These are phyloP conservation scores for Kernera saxatilis DNA, from an alignment of 345 rosid species.

Conservation along the genomic window DNA sequence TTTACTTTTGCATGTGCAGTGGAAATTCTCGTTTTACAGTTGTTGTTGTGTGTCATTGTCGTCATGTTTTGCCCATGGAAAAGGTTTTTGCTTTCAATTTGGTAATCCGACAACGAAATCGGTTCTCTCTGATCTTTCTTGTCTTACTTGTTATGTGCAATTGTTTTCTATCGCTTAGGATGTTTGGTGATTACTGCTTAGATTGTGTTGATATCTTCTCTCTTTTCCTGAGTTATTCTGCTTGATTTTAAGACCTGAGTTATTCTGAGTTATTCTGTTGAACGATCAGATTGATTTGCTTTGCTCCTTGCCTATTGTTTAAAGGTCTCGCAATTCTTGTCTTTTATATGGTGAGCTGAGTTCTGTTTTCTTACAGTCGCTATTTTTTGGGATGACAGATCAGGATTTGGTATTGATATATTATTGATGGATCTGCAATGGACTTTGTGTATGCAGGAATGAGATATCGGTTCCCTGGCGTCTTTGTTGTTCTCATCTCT, in stretches of 20 bases:
- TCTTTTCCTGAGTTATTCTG: not conserved
- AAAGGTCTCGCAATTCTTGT: not conserved
- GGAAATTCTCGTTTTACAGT: not conserved
- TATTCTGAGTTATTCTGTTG: not conserved
- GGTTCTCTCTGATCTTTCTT: not conserved
- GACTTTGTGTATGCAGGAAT: conserved; percentile 10
- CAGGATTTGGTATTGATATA: not conserved
- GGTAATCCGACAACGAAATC: not conserved
- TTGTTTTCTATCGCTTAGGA: not conserved
- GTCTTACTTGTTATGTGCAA: not conserved
- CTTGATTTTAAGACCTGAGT: too few species aligned
- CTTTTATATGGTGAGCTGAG: conserved; percentile 10
- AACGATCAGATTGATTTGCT: not conserved
- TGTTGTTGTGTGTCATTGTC: not conserved
- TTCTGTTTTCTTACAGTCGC: not conserved
- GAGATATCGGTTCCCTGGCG: not conserved
- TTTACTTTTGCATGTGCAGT: not conserved
- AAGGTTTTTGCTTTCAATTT: not conserved
- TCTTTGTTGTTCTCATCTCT: not conserved
- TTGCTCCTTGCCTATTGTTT: not conserved
- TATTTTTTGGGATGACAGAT: not conserved
- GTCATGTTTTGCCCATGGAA: not conserved
- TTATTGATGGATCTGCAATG: not conserved
- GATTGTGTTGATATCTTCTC: not conserved
- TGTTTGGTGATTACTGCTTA: not conserved